Conservation (phyloP, 2,329 filamentous ascomycete species). For the Aureobasidium melanogenum region DNA sequence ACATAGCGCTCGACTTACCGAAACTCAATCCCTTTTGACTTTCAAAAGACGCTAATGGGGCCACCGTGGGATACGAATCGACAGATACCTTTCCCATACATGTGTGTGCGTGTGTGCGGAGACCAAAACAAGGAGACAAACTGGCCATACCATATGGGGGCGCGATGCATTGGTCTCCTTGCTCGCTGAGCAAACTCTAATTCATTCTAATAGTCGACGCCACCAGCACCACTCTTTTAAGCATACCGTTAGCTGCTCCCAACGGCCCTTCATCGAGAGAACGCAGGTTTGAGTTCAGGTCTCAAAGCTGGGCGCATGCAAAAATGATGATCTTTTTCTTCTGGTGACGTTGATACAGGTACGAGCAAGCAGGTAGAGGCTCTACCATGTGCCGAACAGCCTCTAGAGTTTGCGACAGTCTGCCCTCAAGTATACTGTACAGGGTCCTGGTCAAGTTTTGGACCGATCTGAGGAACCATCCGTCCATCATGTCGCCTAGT, state of each 20-base stretch:
- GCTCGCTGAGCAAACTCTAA: background rate
- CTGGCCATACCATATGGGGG: too few species aligned
- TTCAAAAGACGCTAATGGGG: background rate
- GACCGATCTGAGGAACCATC: background rate
- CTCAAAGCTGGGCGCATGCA: background rate
- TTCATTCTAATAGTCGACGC: background rate
- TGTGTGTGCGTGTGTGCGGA: background rate
- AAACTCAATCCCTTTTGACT: background rate
- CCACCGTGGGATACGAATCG: background rate
- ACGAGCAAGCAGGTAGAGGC: background rate
- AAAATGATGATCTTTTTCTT: background rate
- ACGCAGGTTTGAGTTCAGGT: background rate
- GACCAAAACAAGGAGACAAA: background rate
- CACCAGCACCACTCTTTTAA: background rate
- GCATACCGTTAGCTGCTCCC: background rate
- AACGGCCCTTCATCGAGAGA: conserved; percentile 1
- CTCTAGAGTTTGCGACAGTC: too few species aligned
- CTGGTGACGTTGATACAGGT: background rate
- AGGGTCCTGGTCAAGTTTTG: background rate
- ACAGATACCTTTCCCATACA: background rate
- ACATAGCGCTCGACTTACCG: background rate
- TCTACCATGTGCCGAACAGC: background rate
- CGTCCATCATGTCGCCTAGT: background rate
- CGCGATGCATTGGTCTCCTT: background rate
- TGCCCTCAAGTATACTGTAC: too few species aligned